A percentile compares a stretch with the other conserved stretches of the same genome.
phyloP scores from a whole-genome alignment of 176 grass and related monocot species.

The Oryza rufipogon region DNA sequence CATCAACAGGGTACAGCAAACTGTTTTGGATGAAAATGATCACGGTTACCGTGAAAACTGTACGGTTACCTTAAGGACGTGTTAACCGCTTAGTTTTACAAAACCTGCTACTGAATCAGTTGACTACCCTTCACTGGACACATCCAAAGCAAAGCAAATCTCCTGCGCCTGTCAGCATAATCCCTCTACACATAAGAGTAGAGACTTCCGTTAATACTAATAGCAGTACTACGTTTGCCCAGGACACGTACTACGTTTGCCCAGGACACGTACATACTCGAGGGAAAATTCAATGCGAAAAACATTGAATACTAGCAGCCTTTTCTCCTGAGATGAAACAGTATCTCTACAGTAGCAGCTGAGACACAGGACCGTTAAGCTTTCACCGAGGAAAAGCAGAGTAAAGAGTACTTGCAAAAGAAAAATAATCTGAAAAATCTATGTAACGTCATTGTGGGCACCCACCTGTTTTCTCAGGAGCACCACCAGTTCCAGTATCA shows the following conservation, averaged over 20 bases:
- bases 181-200: background rate
- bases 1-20: background rate
- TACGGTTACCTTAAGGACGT: too few species aligned
- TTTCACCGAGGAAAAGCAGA: background rate
- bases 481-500: background rate
- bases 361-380: background rate
- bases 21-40: too few species aligned
- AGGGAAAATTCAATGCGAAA: background rate
- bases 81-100: too few species aligned
- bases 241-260: background rate
- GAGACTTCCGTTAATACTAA: background rate
- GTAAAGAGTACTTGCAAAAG: too few species aligned
- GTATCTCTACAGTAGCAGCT: too few species aligned
- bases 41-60: too few species aligned
- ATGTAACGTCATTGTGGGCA: background rate
- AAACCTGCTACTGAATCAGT: background rate
- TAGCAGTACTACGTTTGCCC: too few species aligned
- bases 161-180: background rate
- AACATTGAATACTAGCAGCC: constrained; percentile 31
- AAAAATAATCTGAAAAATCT: background rate
- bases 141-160: background rate
- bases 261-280: background rate
- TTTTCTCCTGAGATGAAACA: background rate
- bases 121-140: background rate
- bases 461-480: constrained; percentile 7